Percentiles rank a stretch among this genome's conserved stretches.
phyloP scores from a whole-genome alignment of 192 early-diverging fungal genomes.

The Coemansia sp. region DNA sequence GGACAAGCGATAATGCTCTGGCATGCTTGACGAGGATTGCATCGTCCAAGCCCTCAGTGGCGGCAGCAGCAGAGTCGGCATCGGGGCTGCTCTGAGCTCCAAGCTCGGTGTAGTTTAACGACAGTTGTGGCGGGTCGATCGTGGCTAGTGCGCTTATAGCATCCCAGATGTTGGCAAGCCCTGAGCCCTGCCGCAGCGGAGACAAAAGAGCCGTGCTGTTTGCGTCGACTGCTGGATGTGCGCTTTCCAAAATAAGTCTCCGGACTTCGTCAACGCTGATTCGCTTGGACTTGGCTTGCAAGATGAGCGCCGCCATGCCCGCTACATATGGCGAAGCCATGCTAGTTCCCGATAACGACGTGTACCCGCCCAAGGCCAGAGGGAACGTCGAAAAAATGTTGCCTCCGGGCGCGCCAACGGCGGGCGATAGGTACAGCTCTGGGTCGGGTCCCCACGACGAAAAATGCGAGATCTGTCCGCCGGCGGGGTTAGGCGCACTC shows the following conservation, averaged over 20 bases:
- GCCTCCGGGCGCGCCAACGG: constrained; percentile 63
- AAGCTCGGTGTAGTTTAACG: constrained; percentile 43
- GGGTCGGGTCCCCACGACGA: constrained; percentile 73
- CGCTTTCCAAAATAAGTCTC: constrained; percentile 46
- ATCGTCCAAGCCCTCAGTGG: constrained; percentile 5
- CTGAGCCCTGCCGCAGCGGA: constrained; percentile 50
- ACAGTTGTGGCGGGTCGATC: constrained; percentile 44
- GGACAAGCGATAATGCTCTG: background rate
- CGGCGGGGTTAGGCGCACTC: constrained; percentile 51
- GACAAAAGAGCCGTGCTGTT: constrained; percentile 48
- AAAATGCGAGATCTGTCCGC: constrained; percentile 68
- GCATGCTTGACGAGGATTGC: background rate
- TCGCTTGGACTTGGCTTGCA: constrained; percentile 40
- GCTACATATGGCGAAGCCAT: constrained; percentile 67
- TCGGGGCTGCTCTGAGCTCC: constrained; percentile 1
- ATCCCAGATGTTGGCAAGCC: constrained; percentile 46
- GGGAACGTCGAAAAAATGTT: constrained; percentile 66
- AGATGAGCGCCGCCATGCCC: constrained; percentile 49
- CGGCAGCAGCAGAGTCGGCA: background rate
- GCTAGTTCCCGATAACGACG: constrained; percentile 63
- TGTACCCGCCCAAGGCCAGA: constrained; percentile 57
- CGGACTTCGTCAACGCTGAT: constrained; percentile 34
- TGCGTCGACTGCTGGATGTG: constrained; percentile 28
- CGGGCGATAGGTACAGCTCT: constrained; percentile 67
- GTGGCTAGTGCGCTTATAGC: constrained; percentile 34